Evolutionary conservation across 768 basidiomycete species (phyloP), one percentile per base, ranked within the genome.

Genomic region (Tricholoma saponaceum): DNA sequence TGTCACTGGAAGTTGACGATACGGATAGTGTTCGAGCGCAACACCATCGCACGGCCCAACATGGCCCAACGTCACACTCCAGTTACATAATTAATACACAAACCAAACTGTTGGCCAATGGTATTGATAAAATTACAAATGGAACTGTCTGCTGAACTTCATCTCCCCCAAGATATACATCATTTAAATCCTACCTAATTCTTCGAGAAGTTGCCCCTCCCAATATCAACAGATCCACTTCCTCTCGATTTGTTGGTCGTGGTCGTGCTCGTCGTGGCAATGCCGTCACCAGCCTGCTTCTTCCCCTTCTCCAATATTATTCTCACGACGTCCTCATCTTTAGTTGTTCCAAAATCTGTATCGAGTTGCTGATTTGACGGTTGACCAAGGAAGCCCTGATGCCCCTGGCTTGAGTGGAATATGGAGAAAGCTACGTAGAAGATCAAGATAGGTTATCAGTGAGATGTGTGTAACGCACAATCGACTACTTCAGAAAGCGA

Each of bases 341-440:
- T 86, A 63, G 75, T 69, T 3, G 86, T 81, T 16, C 78, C 84
- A 62, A 95, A 95, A 33, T 74, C 74, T 55, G 72, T 87, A 43
- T 92, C 90, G 56, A 95, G 83, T 65, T 92, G 86, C 68, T 95
- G 93, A 51, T 88, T 84, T n/a, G 91, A 93, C 10, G 90, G 79
- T 53, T 78, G 76, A 25, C 85, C 82, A 35, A 92, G 80, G 54
- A 84, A 69, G n/a, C 92, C 93, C 71, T 94, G 91, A 4, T 80
- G 70, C 12, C 92, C 92, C 69, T 92, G 90, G 22, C 71, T 70
- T 18, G 90, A 87, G 67, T 80, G 75, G 70, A 87, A 88, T 56
- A 95, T 75, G 33, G 79, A 65, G 76, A 89, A 94, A 3, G 89
- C 90, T 91, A 61, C 2, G 8, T 30, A 32, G 18, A 33, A 37